A percentile compares a stretch with the other conserved stretches of the same genome.
phyloP scores from a whole-genome alignment of 2,329 filamentous ascomycete species.

The Sclerotinia borealis region DNA sequence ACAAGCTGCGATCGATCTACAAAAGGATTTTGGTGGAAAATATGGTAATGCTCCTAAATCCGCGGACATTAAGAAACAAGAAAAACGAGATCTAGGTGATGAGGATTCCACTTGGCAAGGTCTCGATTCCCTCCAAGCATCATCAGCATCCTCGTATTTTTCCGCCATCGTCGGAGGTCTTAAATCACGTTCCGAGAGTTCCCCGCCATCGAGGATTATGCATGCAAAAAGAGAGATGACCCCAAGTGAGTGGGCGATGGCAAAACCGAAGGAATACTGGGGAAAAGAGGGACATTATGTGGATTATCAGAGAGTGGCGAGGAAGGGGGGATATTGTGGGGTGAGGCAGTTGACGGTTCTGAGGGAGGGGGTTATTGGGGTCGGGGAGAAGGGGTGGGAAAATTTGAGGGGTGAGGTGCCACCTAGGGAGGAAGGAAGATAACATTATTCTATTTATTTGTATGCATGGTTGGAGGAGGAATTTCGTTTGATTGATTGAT shows the following conservation, averaged over 20 bases:
- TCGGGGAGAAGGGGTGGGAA: constrained; percentile 33
- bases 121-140: not conserved
- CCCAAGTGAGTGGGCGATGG: not conserved
- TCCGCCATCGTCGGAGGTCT: constrained; percentile 6
- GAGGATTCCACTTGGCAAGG: constrained; percentile 5
- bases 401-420: constrained; percentile 28
- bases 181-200: not conserved
- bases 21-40: constrained; percentile 22
- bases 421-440: constrained; percentile 10
- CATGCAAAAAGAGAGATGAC: not conserved
- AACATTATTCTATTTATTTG: too few relatives aligned
- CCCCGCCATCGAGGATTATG: not conserved
- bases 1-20: constrained; percentile 1
- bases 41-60: constrained; percentile 3
- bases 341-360: constrained; percentile 47
- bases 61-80: constrained; percentile 8
- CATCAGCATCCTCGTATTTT: not conserved
- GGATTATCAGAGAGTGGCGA: constrained; percentile 39
- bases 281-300: constrained; percentile 34
- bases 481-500: not conserved
- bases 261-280: constrained; percentile 23
- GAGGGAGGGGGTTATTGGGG: constrained; percentile 22
- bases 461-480: not conserved
- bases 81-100: constrained; percentile 16
- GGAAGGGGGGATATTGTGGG: constrained; percentile 51